Evolutionary conservation across 2,329 filamentous ascomycete genomes (phyloP), one percentile per base, ranked within the genome.

Genomic region (Pseudogymnoascus sp.): DNA sequence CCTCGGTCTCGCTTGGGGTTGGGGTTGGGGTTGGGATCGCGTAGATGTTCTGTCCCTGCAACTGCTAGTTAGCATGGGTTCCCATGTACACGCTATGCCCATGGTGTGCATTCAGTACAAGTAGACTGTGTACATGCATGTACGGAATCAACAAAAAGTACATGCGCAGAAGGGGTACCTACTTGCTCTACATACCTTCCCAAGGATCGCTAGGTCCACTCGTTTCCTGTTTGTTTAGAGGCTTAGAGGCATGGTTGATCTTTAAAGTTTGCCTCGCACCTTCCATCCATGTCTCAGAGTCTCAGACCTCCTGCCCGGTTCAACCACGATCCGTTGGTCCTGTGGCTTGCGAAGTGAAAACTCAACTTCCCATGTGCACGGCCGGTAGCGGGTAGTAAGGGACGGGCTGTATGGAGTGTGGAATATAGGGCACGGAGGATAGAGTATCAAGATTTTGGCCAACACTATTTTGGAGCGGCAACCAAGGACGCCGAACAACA

Each of bases 251-350:
- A 17, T 29, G 17, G 23, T 50, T 50, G 44, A 50, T 50, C 44
- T 50, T 50, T 50, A 50, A 50, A 50, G 44, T 50, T 50, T 29
- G 44, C 44, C 44, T 50, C 44, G 44, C 44, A 50, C 44, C 44
- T 50, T 50, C 44, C 44, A 50, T 50, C 44, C 44, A 50, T 50
- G 44, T 50, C 44, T 50, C 23, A 50, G 23, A 50, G 44, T 50
- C 44, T 50, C 23, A 50, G 44, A 50, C 44, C 44, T 50, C 44
- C 44, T 50, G 21, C 44, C 44, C 23, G 44, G 44, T 50, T 50
- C 44, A 50, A 50, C 23, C 44, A 50, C 44, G 44, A 50, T 29
- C 44, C 44, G 44, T 50, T 7, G 44, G 44, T 50, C 42, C 23
- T 50, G 44, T 50, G 44, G 44, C 21, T 50, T 50, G 44, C 23